Evolutionary conservation across 495 filamentous ascomycete species (phyloP).

Genomic region (Podospora pseudoanserina): DNA sequence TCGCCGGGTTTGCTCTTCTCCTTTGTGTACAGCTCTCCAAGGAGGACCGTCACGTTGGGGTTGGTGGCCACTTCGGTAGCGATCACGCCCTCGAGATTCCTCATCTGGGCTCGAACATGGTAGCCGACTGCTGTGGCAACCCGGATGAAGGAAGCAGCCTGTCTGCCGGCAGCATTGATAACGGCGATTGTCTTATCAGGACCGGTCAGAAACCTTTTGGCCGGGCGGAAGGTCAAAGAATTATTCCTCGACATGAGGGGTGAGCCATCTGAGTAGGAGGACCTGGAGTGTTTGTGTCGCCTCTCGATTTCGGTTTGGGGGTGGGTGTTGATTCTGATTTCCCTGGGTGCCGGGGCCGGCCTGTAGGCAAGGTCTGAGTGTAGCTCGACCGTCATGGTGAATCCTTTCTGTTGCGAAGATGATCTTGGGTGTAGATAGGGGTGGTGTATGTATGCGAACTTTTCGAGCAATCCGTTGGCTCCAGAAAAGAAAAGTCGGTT

Average conservation of each 20-base stretch:
- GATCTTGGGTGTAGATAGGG: neutral
- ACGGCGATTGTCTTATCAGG: slow-evolving; percentile 78
- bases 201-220: slow-evolving; percentile 50
- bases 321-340: slow-evolving; percentile 34
- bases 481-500: neutral
- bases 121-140: slow-evolving; percentile 91
- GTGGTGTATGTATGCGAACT: too few relatives aligned
- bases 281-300: slow-evolving; percentile 51
- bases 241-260: slow-evolving; percentile 49
- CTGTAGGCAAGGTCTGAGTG: slow-evolving; percentile 42
- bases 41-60: slow-evolving; percentile 78
- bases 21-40: slow-evolving; percentile 71
- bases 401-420: neutral
- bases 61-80: slow-evolving; percentile 75
- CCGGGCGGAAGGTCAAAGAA: slow-evolving; percentile 47
- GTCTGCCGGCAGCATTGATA: slow-evolving; percentile 88
- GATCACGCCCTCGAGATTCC: slow-evolving; percentile 75
- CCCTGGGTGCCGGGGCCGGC: slow-evolving; percentile 34
- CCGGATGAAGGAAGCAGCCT: slow-evolving; percentile 88
- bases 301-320: slow-evolving; percentile 30
- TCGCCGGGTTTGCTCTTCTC: slow-evolving; percentile 40
- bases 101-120: slow-evolving; percentile 81
- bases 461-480: neutral
- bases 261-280: slow-evolving; percentile 49
- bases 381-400: slow-evolving; percentile 12